Evolutionary conservation across 2,329 filamentous ascomycete species (phyloP).

Genomic region (Daldinia sp.): DNA sequence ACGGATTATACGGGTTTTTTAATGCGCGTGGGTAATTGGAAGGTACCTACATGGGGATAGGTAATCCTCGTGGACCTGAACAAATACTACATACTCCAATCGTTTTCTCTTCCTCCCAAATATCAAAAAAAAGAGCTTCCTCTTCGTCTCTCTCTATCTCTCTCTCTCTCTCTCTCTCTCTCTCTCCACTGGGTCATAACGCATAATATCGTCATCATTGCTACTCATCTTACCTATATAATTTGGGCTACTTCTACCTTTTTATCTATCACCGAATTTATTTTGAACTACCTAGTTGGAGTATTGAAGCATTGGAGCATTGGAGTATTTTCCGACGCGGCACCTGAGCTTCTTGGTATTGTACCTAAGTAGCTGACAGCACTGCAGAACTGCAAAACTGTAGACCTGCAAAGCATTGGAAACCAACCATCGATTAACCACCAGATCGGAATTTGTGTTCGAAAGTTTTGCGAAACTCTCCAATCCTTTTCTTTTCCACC

Average conservation of each 20-base stretch:
- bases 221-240: constrained; percentile 10
- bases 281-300: background rate
- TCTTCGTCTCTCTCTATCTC: too few relatives aligned
- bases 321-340: constrained; percentile 15
- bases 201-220: constrained; percentile 18
- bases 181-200: constrained; percentile 15
- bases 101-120: constrained; percentile 7
- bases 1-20: background rate
- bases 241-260: constrained; percentile 4
- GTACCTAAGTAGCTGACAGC: too few relatives aligned
- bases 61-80: background rate
- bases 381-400: background rate
- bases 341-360: background rate
- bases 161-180: background rate
- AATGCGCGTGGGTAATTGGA: background rate
- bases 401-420: constrained; percentile 19
- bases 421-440: constrained; percentile 21
- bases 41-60: constrained; percentile 3
- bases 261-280: background rate
- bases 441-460: constrained; percentile 32
- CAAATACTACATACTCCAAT: constrained; percentile 10
- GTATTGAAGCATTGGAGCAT: constrained; percentile 7
- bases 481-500: constrained; percentile 8
- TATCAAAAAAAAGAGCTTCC: constrained; percentile 5
- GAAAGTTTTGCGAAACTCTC: constrained; percentile 30